A percentile compares a stretch with the other conserved stretches of the same genome.
These are phyloP conservation scores for Yamadazyma olivae DNA, from an alignment of 805 yeast species.

Conservation along the genomic window DNA sequence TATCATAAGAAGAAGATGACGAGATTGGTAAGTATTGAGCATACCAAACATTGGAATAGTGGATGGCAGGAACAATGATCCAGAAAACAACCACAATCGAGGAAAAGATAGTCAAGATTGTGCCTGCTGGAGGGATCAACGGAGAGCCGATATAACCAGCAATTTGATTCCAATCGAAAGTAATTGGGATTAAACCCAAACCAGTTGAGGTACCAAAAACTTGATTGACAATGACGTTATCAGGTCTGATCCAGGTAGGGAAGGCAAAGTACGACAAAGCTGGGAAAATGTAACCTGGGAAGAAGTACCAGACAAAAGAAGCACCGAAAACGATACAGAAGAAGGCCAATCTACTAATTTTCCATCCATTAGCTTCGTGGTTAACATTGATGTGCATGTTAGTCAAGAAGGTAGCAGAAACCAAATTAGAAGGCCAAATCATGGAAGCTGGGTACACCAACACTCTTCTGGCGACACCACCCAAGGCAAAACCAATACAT, in stretches of 20 bases:
- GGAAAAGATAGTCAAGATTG: conserved; percentile 17
- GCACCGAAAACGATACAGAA: conserved; percentile 12
- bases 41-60: conserved; percentile 56
- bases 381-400: conserved; percentile 40
- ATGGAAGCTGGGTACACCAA: conserved; percentile 64
- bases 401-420: conserved; percentile 42
- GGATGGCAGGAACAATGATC: conserved; percentile 51
- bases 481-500: conserved; percentile 63
- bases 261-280: conserved; percentile 61
- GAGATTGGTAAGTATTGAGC: conserved; percentile 58
- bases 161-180: conserved; percentile 42
- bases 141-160: conserved; percentile 60
- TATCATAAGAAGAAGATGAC: conserved; percentile 46
- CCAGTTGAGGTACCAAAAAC: conserved; percentile 63
- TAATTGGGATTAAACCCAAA: conserved; percentile 58
- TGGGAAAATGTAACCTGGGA: conserved; percentile 59
- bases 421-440: conserved; percentile 70
- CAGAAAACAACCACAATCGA: conserved; percentile 44
- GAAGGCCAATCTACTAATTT: conserved; percentile 12
- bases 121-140: conserved; percentile 57
- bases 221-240: conserved; percentile 58
- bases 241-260: conserved; percentile 65
- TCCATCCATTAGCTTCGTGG: conserved; percentile 47
- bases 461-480: conserved; percentile 58
- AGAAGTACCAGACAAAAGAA: conserved; percentile 53